phyloP scores from a whole-genome alignment of 2,329 filamentous ascomycete species.

The Simplicillium sp. region DNA sequence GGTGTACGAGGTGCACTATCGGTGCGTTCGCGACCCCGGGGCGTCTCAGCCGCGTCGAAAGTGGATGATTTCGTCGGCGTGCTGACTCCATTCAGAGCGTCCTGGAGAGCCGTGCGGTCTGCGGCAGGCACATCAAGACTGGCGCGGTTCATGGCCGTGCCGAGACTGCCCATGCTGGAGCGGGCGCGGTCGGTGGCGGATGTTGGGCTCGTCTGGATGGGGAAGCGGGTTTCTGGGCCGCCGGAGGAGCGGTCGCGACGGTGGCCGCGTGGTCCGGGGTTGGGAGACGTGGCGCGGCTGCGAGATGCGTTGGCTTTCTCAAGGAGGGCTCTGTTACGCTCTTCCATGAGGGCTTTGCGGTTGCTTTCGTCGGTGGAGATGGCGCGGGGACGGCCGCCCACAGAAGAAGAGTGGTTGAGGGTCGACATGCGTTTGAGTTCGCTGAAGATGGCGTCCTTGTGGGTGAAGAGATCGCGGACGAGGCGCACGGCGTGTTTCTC shows the following conservation, averaged over 20 bases:
- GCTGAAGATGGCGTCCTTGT: slow-evolving; percentile 92
- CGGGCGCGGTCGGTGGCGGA: slow-evolving; percentile 39
- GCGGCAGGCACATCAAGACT: slow-evolving; percentile 75
- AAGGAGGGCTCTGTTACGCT: slow-evolving; percentile 75
- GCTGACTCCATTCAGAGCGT: slow-evolving; percentile 32
- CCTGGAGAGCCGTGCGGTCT: slow-evolving; percentile 30
- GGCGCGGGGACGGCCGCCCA: slow-evolving; percentile 59
- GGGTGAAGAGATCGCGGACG: slow-evolving; percentile 80
- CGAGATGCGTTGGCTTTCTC: slow-evolving; percentile 54
- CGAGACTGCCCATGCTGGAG: slow-evolving; percentile 38
- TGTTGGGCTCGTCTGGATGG: slow-evolving; percentile 61
- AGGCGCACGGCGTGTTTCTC: slow-evolving; percentile 89
- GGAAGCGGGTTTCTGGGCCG: slow-evolving; percentile 72
- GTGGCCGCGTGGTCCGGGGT: slow-evolving; percentile 51
- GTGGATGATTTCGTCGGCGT: slow-evolving; percentile 16
- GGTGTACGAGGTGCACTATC: slow-evolving; percentile 5
- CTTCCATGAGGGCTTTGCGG: slow-evolving; percentile 87
- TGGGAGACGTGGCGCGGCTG: slow-evolving; percentile 67
- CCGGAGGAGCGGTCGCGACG: slow-evolving; percentile 72
- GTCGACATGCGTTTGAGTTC: slow-evolving; percentile 86
- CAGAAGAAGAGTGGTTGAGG: slow-evolving; percentile 54
- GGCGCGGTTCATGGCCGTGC: slow-evolving; percentile 43
- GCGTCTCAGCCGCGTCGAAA: slow-evolving; percentile 9
- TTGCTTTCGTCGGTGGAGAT: slow-evolving; percentile 95
- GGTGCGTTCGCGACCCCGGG: slow-evolving; percentile 10